Evolutionary conservation across 2,329 filamentous ascomycete species (phyloP).

Genomic region (Nemania sp.): DNA sequence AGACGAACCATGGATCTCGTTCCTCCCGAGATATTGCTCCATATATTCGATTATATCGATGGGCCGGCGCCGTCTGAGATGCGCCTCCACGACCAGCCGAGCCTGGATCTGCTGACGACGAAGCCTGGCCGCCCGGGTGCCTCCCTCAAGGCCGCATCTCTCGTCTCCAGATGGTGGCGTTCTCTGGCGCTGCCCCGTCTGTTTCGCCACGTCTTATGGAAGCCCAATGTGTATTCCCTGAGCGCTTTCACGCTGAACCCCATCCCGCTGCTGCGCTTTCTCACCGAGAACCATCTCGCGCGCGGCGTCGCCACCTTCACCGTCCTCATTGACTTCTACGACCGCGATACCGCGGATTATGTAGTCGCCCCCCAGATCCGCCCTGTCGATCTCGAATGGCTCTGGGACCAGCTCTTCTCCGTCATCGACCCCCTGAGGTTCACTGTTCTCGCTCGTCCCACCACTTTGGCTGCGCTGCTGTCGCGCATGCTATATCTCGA

Average conservation of each 20-base stretch:
- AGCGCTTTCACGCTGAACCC: conserved; percentile 38
- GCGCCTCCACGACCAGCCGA: conserved; percentile 56
- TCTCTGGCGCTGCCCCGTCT: conserved; percentile 56
- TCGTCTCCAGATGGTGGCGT: conserved; percentile 59
- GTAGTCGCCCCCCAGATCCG: conserved; percentile 42
- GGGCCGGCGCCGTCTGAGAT: conserved; percentile 52
- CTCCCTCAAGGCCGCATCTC: conserved; percentile 61
- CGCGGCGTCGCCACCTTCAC: conserved; percentile 49
- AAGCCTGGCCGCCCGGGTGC: conserved; percentile 38
- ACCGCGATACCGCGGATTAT: conserved; percentile 37
- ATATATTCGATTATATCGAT: conserved; percentile 62
- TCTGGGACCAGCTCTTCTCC: conserved; percentile 62
- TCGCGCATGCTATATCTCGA: conserved; percentile 60
- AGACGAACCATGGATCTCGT: conserved; percentile 44
- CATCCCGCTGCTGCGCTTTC: conserved; percentile 48
- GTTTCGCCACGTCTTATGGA: conserved; percentile 60
- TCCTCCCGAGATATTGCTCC: conserved; percentile 64
- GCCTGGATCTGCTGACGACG: conserved; percentile 45
- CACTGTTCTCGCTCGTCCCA: conserved; percentile 64
- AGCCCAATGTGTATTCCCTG: conserved; percentile 34
- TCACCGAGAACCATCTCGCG: conserved; percentile 44
- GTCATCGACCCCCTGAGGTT: conserved; percentile 58
- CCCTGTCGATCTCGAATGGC: conserved; percentile 44
- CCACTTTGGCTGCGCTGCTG: conserved; percentile 64
- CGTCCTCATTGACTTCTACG: conserved; percentile 45